Conservation (phyloP, 768 basidiomycete genomes). For the Pulveroboletus sp. region DNA sequence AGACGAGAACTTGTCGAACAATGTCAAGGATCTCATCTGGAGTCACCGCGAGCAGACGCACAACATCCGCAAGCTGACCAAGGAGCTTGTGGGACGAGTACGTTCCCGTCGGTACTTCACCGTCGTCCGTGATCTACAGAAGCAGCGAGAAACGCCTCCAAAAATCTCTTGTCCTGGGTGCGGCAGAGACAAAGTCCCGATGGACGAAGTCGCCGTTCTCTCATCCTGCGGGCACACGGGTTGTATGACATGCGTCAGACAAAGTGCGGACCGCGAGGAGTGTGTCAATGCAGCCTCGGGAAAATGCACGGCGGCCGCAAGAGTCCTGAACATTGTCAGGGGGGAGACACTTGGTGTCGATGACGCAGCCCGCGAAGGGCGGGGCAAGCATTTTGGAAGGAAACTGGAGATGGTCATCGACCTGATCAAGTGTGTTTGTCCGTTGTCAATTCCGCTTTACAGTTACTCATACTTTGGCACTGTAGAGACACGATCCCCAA, state of each 20-base stretch:
- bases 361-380: slow-evolving; percentile 66
- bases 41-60: slow-evolving; percentile 85
- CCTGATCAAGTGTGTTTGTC: slow-evolving; percentile 59
- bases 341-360: slow-evolving; percentile 77
- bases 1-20: slow-evolving; percentile 52
- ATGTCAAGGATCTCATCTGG: slow-evolving; percentile 63
- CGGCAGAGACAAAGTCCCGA: slow-evolving; percentile 47
- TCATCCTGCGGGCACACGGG: slow-evolving; percentile 93
- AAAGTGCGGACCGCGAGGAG: slow-evolving; percentile 70
- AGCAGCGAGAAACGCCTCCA: slow-evolving; percentile 56
- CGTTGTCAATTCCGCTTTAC: not conserved
- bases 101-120: slow-evolving; percentile 91
- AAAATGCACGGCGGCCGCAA: slow-evolving; percentile 74
- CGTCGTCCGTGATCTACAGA: slow-evolving; percentile 85
- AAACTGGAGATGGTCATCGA: slow-evolving; percentile 76
- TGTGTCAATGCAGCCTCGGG: slow-evolving; percentile 72
- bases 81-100: slow-evolving; percentile 86
- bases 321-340: slow-evolving; percentile 77
- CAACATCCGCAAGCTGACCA: slow-evolving; percentile 74
- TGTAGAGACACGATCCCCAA: slow-evolving; percentile 61
- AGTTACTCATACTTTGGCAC: not conserved
- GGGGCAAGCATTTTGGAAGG: slow-evolving; percentile 74
- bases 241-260: slow-evolving; percentile 67
- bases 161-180: slow-evolving; percentile 62
- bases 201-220: slow-evolving; percentile 72